Evolutionary conservation across 768 basidiomycete genomes (phyloP).

Genomic region (Pleurotus platypus): DNA sequence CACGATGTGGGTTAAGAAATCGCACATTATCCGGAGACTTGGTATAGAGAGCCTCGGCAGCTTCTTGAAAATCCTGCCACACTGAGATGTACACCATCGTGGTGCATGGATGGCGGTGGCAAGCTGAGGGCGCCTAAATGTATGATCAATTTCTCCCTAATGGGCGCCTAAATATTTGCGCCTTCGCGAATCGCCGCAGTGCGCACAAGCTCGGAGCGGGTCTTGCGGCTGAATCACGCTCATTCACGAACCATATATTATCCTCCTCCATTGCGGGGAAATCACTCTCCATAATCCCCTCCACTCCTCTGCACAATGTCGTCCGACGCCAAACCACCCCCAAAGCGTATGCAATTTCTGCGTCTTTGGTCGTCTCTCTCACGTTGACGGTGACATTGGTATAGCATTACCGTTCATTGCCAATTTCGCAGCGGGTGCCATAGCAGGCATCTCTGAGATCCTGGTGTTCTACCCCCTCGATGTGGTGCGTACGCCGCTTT

Average conservation of each 20-base stretch:
- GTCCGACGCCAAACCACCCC: conserved; percentile 7
- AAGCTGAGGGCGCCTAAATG: conserved; percentile 1
- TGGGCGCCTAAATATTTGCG: conserved; percentile 3
- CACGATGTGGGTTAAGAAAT: neutral
- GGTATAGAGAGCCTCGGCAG: conserved; percentile 80
- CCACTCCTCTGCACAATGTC: conserved; percentile 1
- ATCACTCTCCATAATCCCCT: neutral
- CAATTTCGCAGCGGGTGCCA: conserved; percentile 93
- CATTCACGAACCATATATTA: conserved; percentile 4
- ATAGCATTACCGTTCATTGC: conserved; percentile 81
- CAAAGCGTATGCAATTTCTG: conserved; percentile 8
- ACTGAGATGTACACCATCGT: conserved; percentile 84
- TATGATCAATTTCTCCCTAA: neutral
- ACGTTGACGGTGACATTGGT: neutral
- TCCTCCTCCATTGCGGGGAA: neutral
- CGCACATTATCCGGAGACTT: conserved; percentile 76
- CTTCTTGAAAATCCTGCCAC: conserved; percentile 90
- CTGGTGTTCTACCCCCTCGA: conserved; percentile 89
- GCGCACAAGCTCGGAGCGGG: conserved; percentile 1
- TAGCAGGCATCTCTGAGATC: conserved; percentile 87
- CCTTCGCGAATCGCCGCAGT: conserved; percentile 1
- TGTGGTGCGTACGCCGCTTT: conserved; percentile 61
- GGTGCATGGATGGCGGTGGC: conserved; percentile 15
- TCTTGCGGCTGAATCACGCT: conserved; percentile 9
- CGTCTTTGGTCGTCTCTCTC: conserved; percentile 7